Base-by-base conservation (phyloP, 768 basidiomycete species). In the Gelatoporia subvermispora region DNA sequence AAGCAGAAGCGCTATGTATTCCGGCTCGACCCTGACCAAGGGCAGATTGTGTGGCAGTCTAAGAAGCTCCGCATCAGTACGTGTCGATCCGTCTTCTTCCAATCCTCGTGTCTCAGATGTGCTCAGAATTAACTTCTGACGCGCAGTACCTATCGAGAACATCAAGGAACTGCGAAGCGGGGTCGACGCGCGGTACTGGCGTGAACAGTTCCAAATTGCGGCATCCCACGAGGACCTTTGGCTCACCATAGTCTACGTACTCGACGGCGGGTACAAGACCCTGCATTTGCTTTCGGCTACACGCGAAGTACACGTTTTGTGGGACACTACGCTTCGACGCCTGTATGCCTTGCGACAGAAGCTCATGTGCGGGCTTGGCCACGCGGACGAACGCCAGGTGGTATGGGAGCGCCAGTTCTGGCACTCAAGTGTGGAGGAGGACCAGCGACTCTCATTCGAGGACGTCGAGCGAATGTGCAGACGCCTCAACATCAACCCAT, bases 151-250 rank as follows among this genome's bases (percentile, higher is more conserved):
- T 1, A 84, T 96, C 59, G 90, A 90, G 62, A 76, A 79, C 55
- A 88, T 96, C 65, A 87, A 89, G 47, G 93, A 95, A 61, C 77
- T 96, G 24, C 84, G 93, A 15, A 75, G 82, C 0, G 88, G 85
- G 13, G 60, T 75, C 4, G 82, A 89, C 25, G 82, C 86, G 1
- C 72, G 77, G 17, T 82, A 84, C 63, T 84, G 89, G 60, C 81
- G 84, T 45, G 73, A 79, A 41, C 82, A 83, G 56, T 85, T 85
- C 68, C 78, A 80, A 59, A 72, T 82, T 35, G 70, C 85, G 0
- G 66, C 72, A 41, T 77, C 81, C 44, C 74, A 76, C 49, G 84
- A 88, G 56, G 70, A 77, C 35, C 75, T 83, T 17, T 95, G 91
- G 89, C 76, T 95, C 54, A 89, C 92, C 0, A 81, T 89, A 63